Conservation (phyloP, 805 yeast genomes). For the Teunomyces aglyptinius region DNA sequence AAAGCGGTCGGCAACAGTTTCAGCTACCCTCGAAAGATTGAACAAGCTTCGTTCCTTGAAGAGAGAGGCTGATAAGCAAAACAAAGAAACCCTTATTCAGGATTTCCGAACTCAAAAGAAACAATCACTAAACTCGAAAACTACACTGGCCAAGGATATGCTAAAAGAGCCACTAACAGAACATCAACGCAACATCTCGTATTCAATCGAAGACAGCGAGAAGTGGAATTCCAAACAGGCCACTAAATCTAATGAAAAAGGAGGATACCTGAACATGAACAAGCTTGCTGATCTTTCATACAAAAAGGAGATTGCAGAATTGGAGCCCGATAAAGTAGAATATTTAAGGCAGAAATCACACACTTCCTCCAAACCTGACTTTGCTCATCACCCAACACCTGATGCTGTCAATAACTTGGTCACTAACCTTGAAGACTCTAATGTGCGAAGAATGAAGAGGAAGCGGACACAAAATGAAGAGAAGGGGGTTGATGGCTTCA, state of each 20-base stretch:
- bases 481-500: constrained; percentile 41
- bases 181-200: constrained; percentile 12
- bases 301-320: constrained; percentile 45
- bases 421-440: constrained; percentile 29
- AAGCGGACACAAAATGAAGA: constrained; percentile 33
- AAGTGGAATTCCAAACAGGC: constrained; percentile 52
- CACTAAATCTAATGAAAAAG: constrained; percentile 11
- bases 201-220: constrained; percentile 62
- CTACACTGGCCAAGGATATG: constrained; percentile 20
- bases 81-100: constrained; percentile 16
- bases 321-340: constrained; percentile 38
- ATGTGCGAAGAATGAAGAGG: constrained; percentile 35
- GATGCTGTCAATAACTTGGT: constrained; percentile 28
- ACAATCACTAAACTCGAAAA: constrained; percentile 26
- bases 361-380: constrained; percentile 10
- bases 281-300: constrained; percentile 63
- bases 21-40: constrained; percentile 7
- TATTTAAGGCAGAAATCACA: constrained; percentile 38
- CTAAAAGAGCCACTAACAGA: constrained; percentile 1
- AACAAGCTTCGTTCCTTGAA: constrained; percentile 15
- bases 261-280: constrained; percentile 49
- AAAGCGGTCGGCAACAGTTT: background rate
- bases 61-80: constrained; percentile 15
- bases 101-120: constrained; percentile 16
- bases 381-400: constrained; percentile 33